These are phyloP conservation scores for Artemisia argyi DNA, from an alignment of 129 eudicot genomes.

Conservation along the genomic window DNA sequence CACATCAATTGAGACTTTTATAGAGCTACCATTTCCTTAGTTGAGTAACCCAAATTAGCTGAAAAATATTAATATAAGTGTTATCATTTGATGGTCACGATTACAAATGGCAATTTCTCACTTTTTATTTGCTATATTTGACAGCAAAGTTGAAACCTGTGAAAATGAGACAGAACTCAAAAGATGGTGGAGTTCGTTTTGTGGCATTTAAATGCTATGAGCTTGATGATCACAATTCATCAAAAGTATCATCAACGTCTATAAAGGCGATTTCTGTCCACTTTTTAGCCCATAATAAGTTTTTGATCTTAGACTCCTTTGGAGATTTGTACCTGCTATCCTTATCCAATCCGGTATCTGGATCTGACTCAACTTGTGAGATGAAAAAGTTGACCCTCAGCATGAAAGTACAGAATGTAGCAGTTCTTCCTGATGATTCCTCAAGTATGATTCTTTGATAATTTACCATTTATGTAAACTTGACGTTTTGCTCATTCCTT, in stretches of 20 bases:
- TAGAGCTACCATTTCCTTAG: background rate
- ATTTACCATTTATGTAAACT: slow-evolving; percentile 5
- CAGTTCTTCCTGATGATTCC: slow-evolving; percentile 68
- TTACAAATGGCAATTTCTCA: background rate
- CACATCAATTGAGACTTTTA: no score
- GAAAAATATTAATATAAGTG: background rate
- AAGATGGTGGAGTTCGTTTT: slow-evolving; percentile 58
- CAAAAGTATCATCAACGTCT: slow-evolving; percentile 33
- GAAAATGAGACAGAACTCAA: slow-evolving; percentile 71
- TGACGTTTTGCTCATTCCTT: slow-evolving; percentile 19
- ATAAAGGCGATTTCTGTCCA: slow-evolving; percentile 67
- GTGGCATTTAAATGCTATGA: slow-evolving; percentile 55
- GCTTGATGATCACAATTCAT: slow-evolving; percentile 29
- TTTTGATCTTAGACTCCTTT: slow-evolving; percentile 69
- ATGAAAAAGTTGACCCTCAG: slow-evolving; percentile 59
- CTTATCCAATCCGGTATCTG: slow-evolving; percentile 47
- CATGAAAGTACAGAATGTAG: slow-evolving; percentile 66
- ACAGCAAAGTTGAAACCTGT: slow-evolving; percentile 68
- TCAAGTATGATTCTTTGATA: slow-evolving; percentile 40
- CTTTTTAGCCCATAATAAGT: slow-evolving; percentile 57
- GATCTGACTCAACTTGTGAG: slow-evolving; percentile 41
- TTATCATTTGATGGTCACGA: background rate
- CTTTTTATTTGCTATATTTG: slow-evolving; percentile 25
- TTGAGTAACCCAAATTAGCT: background rate
- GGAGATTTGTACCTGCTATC: slow-evolving; percentile 63